Percentiles rank a stretch among this genome's conserved stretches.
Evolutionary conservation across 2,329 filamentous ascomycete species (phyloP).

Genomic region (Aspergillus hiratsukae): DNA sequence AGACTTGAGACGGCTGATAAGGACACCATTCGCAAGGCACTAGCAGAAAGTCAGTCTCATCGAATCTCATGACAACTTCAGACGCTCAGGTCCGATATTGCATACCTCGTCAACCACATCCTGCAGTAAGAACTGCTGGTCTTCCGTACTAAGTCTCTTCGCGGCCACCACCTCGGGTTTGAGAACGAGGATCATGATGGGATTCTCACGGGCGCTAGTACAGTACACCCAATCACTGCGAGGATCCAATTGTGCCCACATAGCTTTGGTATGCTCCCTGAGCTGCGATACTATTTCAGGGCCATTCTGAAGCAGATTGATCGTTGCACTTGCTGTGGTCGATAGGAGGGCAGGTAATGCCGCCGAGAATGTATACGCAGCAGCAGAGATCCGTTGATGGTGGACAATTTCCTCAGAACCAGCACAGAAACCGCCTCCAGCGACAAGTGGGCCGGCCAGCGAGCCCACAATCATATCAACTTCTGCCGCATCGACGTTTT

Average conservation of each 20-base stretch:
- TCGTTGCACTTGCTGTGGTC: slow-evolving; percentile 90
- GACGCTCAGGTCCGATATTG: slow-evolving; percentile 4
- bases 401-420: slow-evolving; percentile 87
- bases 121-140: slow-evolving; percentile 80
- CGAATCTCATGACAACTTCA: background rate
- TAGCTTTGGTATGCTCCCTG: slow-evolving; percentile 78
- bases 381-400: slow-evolving; percentile 89
- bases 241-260: slow-evolving; percentile 84
- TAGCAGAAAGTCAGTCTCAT: slow-evolving; percentile 34
- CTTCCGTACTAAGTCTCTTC: slow-evolving; percentile 63
- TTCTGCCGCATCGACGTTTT: slow-evolving; percentile 88
- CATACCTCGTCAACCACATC: slow-evolving; percentile 95
- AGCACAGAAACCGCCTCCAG: slow-evolving; percentile 93
- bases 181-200: slow-evolving; percentile 75
- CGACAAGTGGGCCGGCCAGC: slow-evolving; percentile 82
- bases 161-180: slow-evolving; percentile 76
- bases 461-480: slow-evolving; percentile 98
- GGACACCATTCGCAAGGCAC: slow-evolving; percentile 79
- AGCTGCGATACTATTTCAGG: slow-evolving; percentile 75
- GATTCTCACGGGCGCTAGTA: slow-evolving; percentile 78
- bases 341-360: slow-evolving; percentile 89
- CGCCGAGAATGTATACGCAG: slow-evolving; percentile 92
- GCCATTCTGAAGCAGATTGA: slow-evolving; percentile 78
- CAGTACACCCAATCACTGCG: slow-evolving; percentile 89
- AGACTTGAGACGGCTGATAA: slow-evolving; percentile 82